Percentiles rank a stretch among this genome's conserved stretches.
Conservation (phyloP, 257 asterid species). For the Scutellaria galericulata region DNA sequence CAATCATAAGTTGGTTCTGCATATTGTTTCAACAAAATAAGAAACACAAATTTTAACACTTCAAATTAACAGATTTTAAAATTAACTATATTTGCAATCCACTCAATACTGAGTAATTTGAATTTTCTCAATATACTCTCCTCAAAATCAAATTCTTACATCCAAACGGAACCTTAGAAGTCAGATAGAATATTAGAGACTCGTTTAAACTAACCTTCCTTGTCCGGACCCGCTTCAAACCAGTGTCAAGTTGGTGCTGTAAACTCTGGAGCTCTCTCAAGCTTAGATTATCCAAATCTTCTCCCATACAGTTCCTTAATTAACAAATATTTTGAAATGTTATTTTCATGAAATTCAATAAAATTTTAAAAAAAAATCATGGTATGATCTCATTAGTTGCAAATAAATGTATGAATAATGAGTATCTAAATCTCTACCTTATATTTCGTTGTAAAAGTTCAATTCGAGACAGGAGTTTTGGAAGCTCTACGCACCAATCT, state of each 20-base stretch:
- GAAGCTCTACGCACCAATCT: constrained; percentile 50
- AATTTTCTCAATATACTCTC: not conserved
- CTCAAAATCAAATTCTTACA: not conserved
- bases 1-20: constrained; percentile 81
- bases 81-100: too few species aligned
- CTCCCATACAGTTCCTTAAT: constrained; percentile 63
- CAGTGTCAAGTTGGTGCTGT: constrained; percentile 70
- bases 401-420: not conserved
- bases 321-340: too few species aligned
- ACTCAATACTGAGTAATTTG: too few species aligned
- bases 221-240: constrained; percentile 63
- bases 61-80: not conserved
- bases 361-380: too few species aligned
- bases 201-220: constrained; percentile 47
- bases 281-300: constrained; percentile 65
- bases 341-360: too few species aligned
- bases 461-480: constrained; percentile 58
- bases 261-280: constrained; percentile 78
- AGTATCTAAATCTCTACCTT: constrained; percentile 41
- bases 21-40: too few species aligned
- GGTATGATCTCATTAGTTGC: too few species aligned
- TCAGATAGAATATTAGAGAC: too few species aligned
- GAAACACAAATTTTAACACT: too few species aligned
- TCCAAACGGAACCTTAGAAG: not conserved
- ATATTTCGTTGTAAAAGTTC: constrained; percentile 65